Evolutionary conservation across 2,329 filamentous ascomycete genomes (phyloP).

Genomic region (Mariannaea elegans): DNA sequence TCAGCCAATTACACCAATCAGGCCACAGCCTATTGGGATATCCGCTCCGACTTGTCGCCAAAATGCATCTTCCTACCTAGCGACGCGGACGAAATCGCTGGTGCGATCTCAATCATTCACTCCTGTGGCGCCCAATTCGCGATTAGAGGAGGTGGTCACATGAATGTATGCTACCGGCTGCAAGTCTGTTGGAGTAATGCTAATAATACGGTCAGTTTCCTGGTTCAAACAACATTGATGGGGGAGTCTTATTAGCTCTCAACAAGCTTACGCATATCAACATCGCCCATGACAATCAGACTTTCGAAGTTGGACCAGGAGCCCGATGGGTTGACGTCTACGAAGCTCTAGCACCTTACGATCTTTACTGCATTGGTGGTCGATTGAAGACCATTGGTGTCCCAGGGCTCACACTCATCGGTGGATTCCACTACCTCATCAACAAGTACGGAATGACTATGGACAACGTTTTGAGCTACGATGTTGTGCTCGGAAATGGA

Average conservation of each 20-base stretch:
- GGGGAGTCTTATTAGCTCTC: constrained; percentile 26
- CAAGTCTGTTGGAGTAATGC: not conserved
- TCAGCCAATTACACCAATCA: constrained; percentile 4
- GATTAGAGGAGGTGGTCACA: constrained; percentile 33
- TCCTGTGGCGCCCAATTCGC: constrained; percentile 23
- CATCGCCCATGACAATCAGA: constrained; percentile 16
- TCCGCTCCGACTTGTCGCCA: not conserved
- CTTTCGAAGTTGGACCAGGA: constrained; percentile 28
- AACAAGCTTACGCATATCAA: constrained; percentile 24
- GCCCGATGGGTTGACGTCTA: constrained; percentile 33
- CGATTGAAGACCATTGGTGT: constrained; percentile 31
- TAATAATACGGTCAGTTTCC: not conserved
- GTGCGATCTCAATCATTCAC: not conserved
- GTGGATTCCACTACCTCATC: constrained; percentile 32
- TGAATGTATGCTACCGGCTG: constrained; percentile 24
- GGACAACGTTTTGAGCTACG: constrained; percentile 45
- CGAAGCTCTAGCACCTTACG: constrained; percentile 7
- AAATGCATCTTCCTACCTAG: constrained; percentile 2
- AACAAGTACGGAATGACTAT: constrained; percentile 41
- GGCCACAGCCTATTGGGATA: not conserved
- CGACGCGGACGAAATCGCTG: not conserved
- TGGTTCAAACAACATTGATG: constrained; percentile 32
- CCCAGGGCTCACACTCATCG: constrained; percentile 24
- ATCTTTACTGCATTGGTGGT: constrained; percentile 26
- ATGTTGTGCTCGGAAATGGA: constrained; percentile 54